Evolutionary conservation across 305 asterid genomes (phyloP).

Genomic region (Vinca major): DNA sequence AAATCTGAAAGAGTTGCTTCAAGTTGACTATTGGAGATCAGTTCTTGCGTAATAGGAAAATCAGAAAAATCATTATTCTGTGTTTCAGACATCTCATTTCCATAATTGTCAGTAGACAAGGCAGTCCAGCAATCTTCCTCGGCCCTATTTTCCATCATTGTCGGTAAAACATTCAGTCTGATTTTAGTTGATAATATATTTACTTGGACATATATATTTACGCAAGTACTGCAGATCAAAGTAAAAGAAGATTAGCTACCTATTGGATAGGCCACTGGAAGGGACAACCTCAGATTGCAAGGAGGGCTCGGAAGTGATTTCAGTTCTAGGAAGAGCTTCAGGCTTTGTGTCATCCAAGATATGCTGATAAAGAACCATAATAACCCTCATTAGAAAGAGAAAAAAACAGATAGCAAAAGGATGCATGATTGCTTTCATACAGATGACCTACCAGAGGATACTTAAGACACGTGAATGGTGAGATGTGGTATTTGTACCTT

Average conservation of each 20-base stretch:
- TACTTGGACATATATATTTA: neutral
- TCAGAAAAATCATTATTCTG: slow-evolving; percentile 24
- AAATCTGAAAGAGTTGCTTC: slow-evolving; percentile 29
- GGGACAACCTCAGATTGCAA: slow-evolving; percentile 56
- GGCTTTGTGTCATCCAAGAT: slow-evolving; percentile 31
- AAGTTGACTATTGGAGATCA: slow-evolving; percentile 22
- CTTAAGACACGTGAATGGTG: neutral
- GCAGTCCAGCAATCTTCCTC: slow-evolving; percentile 23
- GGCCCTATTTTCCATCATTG: slow-evolving; percentile 27
- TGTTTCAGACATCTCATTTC: slow-evolving; percentile 29
- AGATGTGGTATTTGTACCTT: slow-evolving; percentile 36
- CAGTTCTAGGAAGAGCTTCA: slow-evolving; percentile 26
- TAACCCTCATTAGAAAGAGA: neutral
- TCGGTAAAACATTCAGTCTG: neutral
- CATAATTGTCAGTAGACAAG: slow-evolving; percentile 31
- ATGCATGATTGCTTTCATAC: neutral
- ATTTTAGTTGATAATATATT: neutral
- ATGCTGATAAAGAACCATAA: slow-evolving; percentile 31
- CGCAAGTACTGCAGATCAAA: neutral
- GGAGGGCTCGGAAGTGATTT: slow-evolving; percentile 35
- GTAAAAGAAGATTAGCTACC: slow-evolving; percentile 20
- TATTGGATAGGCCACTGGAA: slow-evolving; percentile 32
- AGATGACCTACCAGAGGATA: neutral
- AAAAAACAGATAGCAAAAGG: neutral
- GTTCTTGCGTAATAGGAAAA: slow-evolving; percentile 26